phyloP scores from a whole-genome alignment of 805 yeast species.

The Yamadazyma scolyti region DNA sequence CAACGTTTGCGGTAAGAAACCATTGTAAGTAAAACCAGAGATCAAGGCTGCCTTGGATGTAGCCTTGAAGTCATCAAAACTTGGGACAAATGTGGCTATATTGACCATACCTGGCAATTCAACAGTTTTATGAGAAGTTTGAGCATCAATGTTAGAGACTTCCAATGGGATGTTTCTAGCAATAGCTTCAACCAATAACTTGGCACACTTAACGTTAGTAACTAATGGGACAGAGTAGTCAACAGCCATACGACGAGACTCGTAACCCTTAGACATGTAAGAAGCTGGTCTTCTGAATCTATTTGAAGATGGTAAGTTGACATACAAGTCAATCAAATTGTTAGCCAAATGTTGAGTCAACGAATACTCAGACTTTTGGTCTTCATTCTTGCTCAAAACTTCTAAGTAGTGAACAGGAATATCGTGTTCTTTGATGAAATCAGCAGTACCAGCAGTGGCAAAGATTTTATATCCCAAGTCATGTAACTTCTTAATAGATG shows the following conservation, averaged over 20 bases:
- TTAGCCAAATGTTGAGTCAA: conserved; percentile 95
- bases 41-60: conserved; percentile 69
- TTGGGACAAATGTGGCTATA: conserved; percentile 74
- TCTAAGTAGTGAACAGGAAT: conserved; percentile 94
- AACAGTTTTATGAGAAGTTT: conserved; percentile 81
- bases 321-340: conserved; percentile 92
- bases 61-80: conserved; percentile 62
- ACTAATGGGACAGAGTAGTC: conserved; percentile 97
- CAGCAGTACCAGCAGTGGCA: conserved; percentile 99
- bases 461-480: conserved; percentile 86
- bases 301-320: conserved; percentile 94
- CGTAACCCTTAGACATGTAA: conserved; percentile 95
- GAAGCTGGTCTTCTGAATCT: conserved; percentile 98
- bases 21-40: conserved; percentile 85
- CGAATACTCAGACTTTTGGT: conserved; percentile 89
- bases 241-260: conserved; percentile 99
- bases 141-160: conserved; percentile 77
- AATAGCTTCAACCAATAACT: conserved; percentile 90
- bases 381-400: conserved; percentile 68
- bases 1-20: conserved; percentile 70
- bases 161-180: conserved; percentile 66
- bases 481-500: conserved; percentile 75
- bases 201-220: conserved; percentile 96
- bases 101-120: conserved; percentile 85
- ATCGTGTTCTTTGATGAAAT: conserved; percentile 91